Conservation (phyloP, 2,329 filamentous ascomycete species). For the Alternaria infectoria region DNA sequence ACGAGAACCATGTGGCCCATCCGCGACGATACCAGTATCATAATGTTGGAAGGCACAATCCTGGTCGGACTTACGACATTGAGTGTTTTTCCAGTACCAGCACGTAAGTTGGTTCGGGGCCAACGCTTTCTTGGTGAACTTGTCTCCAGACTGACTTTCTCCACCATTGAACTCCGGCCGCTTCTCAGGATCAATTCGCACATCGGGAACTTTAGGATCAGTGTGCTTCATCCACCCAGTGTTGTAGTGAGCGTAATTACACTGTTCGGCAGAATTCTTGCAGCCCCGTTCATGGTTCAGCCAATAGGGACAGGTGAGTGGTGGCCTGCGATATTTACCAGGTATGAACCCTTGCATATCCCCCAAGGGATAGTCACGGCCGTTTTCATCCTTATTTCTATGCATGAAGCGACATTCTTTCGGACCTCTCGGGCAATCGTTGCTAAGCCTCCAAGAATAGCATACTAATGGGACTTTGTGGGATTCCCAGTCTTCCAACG, state of each 20-base stretch:
- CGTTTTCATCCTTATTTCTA: constrained; percentile 25
- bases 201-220: not conserved
- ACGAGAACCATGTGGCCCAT: not conserved
- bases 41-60: constrained; percentile 21
- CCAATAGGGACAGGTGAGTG: constrained; percentile 40
- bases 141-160: not conserved
- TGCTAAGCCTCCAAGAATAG: constrained; percentile 33
- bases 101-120: constrained; percentile 23
- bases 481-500: constrained; percentile 28
- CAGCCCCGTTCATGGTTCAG: constrained; percentile 24
- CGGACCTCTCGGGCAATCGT: constrained; percentile 23
- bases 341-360: constrained; percentile 25
- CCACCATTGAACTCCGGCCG: not conserved
- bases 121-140: not conserved
- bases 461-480: constrained; percentile 41
- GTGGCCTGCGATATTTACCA: constrained; percentile 34
- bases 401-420: constrained; percentile 38
- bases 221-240: constrained; percentile 28
- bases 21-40: constrained; percentile 21
- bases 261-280: constrained; percentile 25
- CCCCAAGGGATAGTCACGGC: constrained; percentile 20
- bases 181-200: constrained; percentile 16
- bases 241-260: constrained; percentile 37
- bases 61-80: constrained; percentile 10
- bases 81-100: constrained; percentile 22